A percentile compares a stretch with the other conserved stretches of the same genome.
phyloP scores from a whole-genome alignment of 352 stramenopile species.

The Phytophthora pini region DNA sequence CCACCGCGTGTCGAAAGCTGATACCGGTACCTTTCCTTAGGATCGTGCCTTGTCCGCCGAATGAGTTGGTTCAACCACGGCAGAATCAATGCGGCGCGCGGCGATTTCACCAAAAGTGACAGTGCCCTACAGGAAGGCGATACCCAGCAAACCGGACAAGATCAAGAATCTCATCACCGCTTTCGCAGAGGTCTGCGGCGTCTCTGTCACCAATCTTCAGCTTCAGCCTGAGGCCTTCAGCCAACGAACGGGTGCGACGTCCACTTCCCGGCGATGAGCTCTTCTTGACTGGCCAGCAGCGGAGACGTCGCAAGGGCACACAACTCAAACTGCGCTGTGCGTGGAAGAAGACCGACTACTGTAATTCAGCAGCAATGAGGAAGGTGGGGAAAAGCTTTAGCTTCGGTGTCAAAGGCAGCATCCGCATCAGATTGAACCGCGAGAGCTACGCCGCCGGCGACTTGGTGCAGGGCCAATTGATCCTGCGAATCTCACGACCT shows the following conservation, averaged over 20 bases:
- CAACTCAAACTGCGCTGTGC: constrained; percentile 20
- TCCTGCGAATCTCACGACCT: constrained; percentile 20
- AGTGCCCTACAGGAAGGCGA: too few relatives aligned
- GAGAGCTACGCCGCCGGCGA: constrained; percentile 35
- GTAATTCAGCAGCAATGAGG: constrained; percentile 18
- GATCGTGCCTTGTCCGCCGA: too few relatives aligned
- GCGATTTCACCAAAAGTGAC: too few relatives aligned
- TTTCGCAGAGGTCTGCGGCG: constrained; percentile 7
- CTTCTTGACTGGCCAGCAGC: constrained; percentile 13
- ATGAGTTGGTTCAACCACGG: too few relatives aligned
- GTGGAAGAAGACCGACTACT: too few relatives aligned
- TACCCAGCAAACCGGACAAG: too few relatives aligned
- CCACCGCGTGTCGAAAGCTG: too few relatives aligned
- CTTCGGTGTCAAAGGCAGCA: constrained; percentile 26
- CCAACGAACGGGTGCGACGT: constrained; percentile 7
- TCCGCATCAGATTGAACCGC: constrained; percentile 25
- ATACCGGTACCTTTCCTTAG: too few relatives aligned
- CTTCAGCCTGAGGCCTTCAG: constrained; percentile 13
- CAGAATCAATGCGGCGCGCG: too few relatives aligned
- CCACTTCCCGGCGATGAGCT: constrained; percentile 11
- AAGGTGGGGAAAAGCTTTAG: constrained; percentile 32
- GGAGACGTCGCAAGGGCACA: constrained; percentile 10
- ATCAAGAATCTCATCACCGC: constrained; percentile 7
- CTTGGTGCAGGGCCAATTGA: constrained; percentile 31
- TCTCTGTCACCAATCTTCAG: constrained; percentile 26